Evolutionary conservation across 768 basidiomycete species (phyloP).

Genomic region (Mycena maculata): DNA sequence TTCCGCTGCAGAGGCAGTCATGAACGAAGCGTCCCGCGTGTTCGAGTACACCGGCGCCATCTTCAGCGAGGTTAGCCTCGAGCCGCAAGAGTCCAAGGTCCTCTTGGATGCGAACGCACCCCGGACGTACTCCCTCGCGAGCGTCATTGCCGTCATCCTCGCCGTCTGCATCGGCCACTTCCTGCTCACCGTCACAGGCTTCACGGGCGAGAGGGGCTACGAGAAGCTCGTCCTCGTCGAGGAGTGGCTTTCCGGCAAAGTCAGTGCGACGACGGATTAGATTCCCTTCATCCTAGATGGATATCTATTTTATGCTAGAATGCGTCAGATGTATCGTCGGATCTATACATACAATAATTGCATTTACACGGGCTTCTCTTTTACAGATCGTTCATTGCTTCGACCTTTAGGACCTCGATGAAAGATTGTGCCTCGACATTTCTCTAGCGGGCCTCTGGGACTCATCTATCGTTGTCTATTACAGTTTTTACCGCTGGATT

Average conservation of each 20-base stretch:
- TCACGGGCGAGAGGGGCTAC: constrained; percentile 59
- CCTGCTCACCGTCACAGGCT: constrained; percentile 56
- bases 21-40: constrained; percentile 61
- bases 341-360: too few relatives aligned
- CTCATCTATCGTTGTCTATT: too few relatives aligned
- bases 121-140: constrained; percentile 36
- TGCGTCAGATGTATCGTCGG: too few relatives aligned
- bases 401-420: too few relatives aligned
- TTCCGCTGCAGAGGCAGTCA: constrained; percentile 50
- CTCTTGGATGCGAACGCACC: constrained; percentile 48
- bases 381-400: too few relatives aligned
- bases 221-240: constrained; percentile 56
- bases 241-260: constrained; percentile 48
- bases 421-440: too few relatives aligned
- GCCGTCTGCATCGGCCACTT: constrained; percentile 63
- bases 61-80: constrained; percentile 51
- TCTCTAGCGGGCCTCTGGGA: too few relatives aligned
- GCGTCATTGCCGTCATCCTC: constrained; percentile 37
- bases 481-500: too few relatives aligned
- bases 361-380: too few relatives aligned
- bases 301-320: too few relatives aligned
- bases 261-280: background rate
- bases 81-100: constrained; percentile 46
- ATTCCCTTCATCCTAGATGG: too few relatives aligned
- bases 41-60: constrained; percentile 62